phyloP scores from a whole-genome alignment of 139 green algal species.

The Micractinium sp. region DNA sequence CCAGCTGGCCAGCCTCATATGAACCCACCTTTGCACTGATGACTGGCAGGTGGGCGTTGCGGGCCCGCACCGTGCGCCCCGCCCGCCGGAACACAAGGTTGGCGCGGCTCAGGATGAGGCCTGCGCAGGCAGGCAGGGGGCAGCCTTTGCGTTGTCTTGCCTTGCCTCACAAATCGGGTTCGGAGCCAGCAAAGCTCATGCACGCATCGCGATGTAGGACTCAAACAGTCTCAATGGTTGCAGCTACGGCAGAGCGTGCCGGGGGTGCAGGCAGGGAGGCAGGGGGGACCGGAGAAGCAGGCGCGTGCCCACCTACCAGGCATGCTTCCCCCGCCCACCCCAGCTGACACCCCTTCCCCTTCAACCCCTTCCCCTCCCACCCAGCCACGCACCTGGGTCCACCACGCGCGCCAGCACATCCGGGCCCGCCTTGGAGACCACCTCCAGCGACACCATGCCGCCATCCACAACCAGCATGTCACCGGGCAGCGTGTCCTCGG shows the following conservation, averaged over 20 bases:
- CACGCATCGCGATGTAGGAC: too few species aligned
- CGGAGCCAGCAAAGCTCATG: neutral
- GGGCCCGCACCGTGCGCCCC: slow-evolving; percentile 67
- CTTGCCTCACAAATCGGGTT: too few species aligned
- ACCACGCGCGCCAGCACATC: slow-evolving; percentile 71
- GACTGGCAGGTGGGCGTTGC: slow-evolving; percentile 81
- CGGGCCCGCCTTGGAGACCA: slow-evolving; percentile 73
- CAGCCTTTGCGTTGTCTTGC: too few species aligned
- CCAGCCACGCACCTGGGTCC: slow-evolving; percentile 53
- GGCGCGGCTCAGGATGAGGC: slow-evolving; percentile 82
- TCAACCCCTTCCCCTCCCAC: too few species aligned
- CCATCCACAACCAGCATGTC: slow-evolving; percentile 87
- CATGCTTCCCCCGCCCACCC: too few species aligned
- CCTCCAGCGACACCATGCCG: slow-evolving; percentile 87
- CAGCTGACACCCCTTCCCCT: too few species aligned
- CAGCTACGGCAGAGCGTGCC: too few species aligned
- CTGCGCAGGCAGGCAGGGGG: slow-evolving; percentile 20
- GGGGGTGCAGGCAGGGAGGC: too few species aligned
- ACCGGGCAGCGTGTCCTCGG: slow-evolving; percentile 76
- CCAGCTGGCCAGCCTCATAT: too few species aligned
- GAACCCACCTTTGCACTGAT: slow-evolving; percentile 72
- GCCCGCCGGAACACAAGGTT: slow-evolving; percentile 80
- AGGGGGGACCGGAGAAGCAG: neutral
- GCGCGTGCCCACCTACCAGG: too few species aligned
- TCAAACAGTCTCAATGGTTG: too few species aligned